A percentile compares a stretch with the other conserved stretches of the same genome.
These are phyloP conservation scores for Zopfia rhizophila DNA, from an alignment of 2,329 filamentous ascomycete species.

Conservation along the genomic window DNA sequence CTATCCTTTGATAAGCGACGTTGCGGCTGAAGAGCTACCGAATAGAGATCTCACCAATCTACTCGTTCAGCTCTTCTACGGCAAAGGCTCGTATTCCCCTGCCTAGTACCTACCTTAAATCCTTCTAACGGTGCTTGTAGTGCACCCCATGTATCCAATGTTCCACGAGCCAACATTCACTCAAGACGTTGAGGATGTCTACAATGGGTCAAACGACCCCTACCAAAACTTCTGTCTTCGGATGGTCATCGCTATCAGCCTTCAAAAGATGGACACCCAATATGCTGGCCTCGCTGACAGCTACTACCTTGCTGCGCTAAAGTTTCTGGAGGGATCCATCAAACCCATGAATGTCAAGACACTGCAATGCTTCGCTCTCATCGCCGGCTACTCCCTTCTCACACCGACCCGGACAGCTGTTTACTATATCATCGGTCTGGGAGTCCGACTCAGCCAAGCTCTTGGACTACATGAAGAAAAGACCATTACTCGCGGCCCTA, in stretches of 20 bases:
- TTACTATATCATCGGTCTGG: conserved; percentile 92
- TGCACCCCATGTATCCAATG: conserved; percentile 86
- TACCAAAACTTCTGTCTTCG: conserved; percentile 89
- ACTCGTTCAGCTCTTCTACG: conserved; percentile 84
- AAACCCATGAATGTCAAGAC: conserved; percentile 90
- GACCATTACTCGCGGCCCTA: conserved; percentile 75
- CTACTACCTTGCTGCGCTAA: conserved; percentile 91
- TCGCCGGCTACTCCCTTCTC: conserved; percentile 90
- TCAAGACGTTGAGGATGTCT: conserved; percentile 82
- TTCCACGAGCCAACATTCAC: conserved; percentile 85
- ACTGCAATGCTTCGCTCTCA: conserved; percentile 86
- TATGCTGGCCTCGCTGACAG: conserved; percentile 95
- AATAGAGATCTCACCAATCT: conserved; percentile 78
- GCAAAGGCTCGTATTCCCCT: conserved; percentile 70
- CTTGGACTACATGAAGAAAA: conserved; percentile 89
- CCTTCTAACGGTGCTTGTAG: conserved; percentile 61
- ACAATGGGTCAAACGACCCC: conserved; percentile 77
- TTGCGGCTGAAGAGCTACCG: conserved; percentile 80
- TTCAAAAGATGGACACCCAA: conserved; percentile 88
- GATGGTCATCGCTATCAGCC: conserved; percentile 92
- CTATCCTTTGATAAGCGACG: conserved; percentile 89
- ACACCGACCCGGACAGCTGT: conserved; percentile 92
- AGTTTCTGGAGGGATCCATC: conserved; percentile 82
- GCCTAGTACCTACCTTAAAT: background rate
- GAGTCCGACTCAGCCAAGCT: conserved; percentile 87